Percentiles rank a stretch among this genome's conserved stretches.
These are phyloP conservation scores for Ogataea pini DNA, from an alignment of 805 yeast genomes.

Conservation along the genomic window DNA sequence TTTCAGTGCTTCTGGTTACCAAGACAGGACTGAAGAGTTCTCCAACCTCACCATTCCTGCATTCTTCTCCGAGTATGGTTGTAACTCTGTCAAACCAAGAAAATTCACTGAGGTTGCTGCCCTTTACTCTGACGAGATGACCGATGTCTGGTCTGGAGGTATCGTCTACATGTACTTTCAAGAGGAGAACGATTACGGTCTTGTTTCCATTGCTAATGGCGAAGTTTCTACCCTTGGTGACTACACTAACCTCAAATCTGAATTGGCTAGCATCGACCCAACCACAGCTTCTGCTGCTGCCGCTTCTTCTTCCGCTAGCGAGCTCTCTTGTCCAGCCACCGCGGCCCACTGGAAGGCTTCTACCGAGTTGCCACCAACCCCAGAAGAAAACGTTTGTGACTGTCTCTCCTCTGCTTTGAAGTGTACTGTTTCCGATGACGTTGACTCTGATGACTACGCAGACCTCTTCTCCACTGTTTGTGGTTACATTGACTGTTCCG, in stretches of 20 bases:
- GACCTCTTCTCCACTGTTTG: slow-evolving; percentile 62
- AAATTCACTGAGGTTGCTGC: slow-evolving; percentile 73
- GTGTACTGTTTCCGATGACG: slow-evolving; percentile 61
- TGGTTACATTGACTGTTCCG: slow-evolving; percentile 58
- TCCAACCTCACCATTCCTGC: slow-evolving; percentile 72
- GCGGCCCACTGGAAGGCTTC: slow-evolving; percentile 66
- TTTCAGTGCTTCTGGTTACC: slow-evolving; percentile 65
- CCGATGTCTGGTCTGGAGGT: slow-evolving; percentile 93
- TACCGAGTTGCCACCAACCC: slow-evolving; percentile 74
- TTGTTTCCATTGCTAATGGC: slow-evolving; percentile 52
- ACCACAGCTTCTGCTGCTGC: slow-evolving; percentile 40
- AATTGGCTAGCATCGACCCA: slow-evolving; percentile 56
- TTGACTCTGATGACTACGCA: slow-evolving; percentile 55
- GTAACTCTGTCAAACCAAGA: slow-evolving; percentile 75
- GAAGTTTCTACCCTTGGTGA: slow-evolving; percentile 61
- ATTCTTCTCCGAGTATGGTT: slow-evolving; percentile 88
- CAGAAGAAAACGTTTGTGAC: slow-evolving; percentile 62
- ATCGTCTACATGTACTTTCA: slow-evolving; percentile 89
- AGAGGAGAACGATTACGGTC: slow-evolving; percentile 81
- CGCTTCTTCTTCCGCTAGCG: slow-evolving; percentile 38
- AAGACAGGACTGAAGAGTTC: slow-evolving; percentile 70
- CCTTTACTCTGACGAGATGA: slow-evolving; percentile 68
- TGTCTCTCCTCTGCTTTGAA: slow-evolving; percentile 54
- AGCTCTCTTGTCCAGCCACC: slow-evolving; percentile 49
- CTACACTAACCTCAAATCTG: slow-evolving; percentile 55